Evolutionary conservation across 176 grass and related monocot genomes (phyloP), one percentile per base, ranked within the genome.

Genomic region (Oryza australiensis): DNA sequence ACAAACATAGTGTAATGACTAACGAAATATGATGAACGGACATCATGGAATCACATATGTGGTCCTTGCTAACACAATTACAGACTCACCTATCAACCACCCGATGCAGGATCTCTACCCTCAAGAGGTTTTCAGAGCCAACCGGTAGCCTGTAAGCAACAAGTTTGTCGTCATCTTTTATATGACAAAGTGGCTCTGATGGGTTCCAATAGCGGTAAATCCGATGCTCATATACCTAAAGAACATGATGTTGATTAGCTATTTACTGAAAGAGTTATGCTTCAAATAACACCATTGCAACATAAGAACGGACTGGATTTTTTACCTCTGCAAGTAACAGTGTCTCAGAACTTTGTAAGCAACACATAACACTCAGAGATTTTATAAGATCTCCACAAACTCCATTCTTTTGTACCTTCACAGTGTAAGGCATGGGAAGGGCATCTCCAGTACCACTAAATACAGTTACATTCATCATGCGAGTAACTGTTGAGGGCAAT

Each of bases 121-220:
- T 96, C 32, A 87, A 22, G 83, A 90, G 73, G 68, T 87, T 93
- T 75, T 90, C 93, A 92, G 91, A 74, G 37, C 81, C 87, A 86
- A 64, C 77, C 43, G 91, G 97, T 49, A 99, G 89, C 77, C 82
- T 99, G 75, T 99, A 99, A 3, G 90, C 97, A 62, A 99, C 91
- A 76, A 99, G 92, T 73, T 83, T 71, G 69, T 99, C 97, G 82
- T 88, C 87, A 83, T 99, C 93, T 83, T 99, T 99, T 94, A 95
- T 90, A 72, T 0, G 51, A 37, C 74, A 29, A 81, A 99, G 82
- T 62, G 49, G 11, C 27, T 99, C 93, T 24, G 41, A 72, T 18
- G 78, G 59, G 88, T 85, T 96, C 60, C 93, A 53, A 64, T 90
- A 96, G 66, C 93, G 90, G 57, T 80, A 93, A 69, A 99, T 94